phyloP scores from a whole-genome alignment of 192 early-diverging fungal genomes.

The Gaertneriomyces semiglobifer region DNA sequence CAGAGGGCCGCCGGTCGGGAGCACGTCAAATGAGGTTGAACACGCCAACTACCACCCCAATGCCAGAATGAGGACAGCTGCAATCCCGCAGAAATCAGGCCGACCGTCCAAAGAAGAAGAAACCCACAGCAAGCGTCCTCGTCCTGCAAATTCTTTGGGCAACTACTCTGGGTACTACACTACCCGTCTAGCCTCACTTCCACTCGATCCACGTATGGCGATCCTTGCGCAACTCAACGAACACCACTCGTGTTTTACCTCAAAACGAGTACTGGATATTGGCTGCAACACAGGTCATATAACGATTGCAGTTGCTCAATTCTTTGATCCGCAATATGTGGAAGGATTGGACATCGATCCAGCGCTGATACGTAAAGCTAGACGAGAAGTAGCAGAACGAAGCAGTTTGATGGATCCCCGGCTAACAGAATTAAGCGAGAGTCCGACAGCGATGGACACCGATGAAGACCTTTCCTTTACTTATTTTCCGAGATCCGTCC shows the following conservation, averaged over 20 bases:
- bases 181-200: constrained; percentile 26
- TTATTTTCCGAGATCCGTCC: constrained; percentile 56
- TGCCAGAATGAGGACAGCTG: too few relatives aligned
- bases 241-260: constrained; percentile 37
- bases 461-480: constrained; percentile 12
- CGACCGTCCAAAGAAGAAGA: too few relatives aligned
- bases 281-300: constrained; percentile 75
- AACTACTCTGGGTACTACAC: constrained; percentile 64
- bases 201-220: constrained; percentile 57
- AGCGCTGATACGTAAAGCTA: constrained; percentile 58
- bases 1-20: too few relatives aligned
- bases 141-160: constrained; percentile 31
- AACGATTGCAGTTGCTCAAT: constrained; percentile 48
- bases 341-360: constrained; percentile 76
- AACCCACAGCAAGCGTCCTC: not conserved
- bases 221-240: constrained; percentile 36
- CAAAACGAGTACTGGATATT: constrained; percentile 67
- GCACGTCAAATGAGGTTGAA: too few relatives aligned
- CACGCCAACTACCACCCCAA: too few relatives aligned
- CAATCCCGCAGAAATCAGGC: too few relatives aligned
- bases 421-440: not conserved
- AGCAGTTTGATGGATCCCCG: constrained; percentile 7
- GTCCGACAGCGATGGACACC: not conserved
- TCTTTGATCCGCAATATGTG: constrained; percentile 49
- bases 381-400: constrained; percentile 28